These are phyloP conservation scores for Hippophae rhamnoides DNA, from an alignment of 306 rosid species.

Conservation along the genomic window DNA sequence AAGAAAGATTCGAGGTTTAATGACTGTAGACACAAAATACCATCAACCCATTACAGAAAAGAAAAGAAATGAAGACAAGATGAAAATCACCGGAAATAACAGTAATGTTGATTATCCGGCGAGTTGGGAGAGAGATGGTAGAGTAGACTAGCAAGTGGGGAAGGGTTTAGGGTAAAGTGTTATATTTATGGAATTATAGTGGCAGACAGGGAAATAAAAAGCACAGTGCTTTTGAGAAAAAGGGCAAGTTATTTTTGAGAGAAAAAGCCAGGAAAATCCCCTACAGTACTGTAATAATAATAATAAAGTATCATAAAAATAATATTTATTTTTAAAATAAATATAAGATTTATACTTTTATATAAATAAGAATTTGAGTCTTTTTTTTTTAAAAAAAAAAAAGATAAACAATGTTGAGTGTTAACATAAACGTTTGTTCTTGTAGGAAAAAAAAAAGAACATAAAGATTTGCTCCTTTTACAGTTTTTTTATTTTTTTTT, in stretches of 20 bases:
- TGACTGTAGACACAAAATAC: background rate
- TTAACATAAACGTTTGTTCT: too few species aligned
- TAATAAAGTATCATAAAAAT: too few species aligned
- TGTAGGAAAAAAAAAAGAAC: too few species aligned
- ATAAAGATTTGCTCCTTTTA: background rate
- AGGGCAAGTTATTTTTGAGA: constrained; percentile 22
- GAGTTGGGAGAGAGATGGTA: background rate
- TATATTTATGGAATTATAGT: constrained; percentile 31
- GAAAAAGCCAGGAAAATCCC: constrained; percentile 14
- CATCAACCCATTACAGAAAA: background rate
- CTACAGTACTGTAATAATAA: too few species aligned
- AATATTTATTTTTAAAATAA: too few species aligned
- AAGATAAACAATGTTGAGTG: background rate
- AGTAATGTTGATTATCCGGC: background rate
- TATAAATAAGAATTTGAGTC: too few species aligned
- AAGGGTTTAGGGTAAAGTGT: background rate
- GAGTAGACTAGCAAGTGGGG: constrained; percentile 8
- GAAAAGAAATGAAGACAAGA: background rate
- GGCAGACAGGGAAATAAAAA: constrained; percentile 39
- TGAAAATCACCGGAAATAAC: constrained; percentile 1
- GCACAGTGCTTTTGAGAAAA: background rate
- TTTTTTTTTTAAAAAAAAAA: too few species aligned
- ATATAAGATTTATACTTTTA: too few species aligned
- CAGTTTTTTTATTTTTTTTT: background rate
- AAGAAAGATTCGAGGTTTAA: background rate